Base-by-base conservation (phyloP, 1,284 basidiomycete genomes). In the Flammula alnicola region DNA sequence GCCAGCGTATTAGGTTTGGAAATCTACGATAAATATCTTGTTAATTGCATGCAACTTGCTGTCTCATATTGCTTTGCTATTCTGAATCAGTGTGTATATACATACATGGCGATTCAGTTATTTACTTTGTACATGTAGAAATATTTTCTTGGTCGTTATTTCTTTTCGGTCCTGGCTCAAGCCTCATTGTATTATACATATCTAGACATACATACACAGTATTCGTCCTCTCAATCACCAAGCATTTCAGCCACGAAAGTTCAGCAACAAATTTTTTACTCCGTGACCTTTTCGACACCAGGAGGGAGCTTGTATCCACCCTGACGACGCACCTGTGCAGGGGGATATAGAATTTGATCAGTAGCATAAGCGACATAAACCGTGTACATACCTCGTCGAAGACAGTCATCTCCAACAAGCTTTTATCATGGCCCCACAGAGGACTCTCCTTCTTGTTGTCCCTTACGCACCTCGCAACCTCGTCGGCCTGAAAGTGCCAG, bases 401-500 rank as follows among this genome's bases (percentile, higher is more conserved):
- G 51, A 91, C 81, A 29, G 81, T 73, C 85, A 93, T 93, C 56
- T 87, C 81, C 55, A 93, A 62, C 55, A 88, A 61, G 63, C 86
- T 92, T 73, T 91, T 91, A 32, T 83, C 80, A 55, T 86, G 85
- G 1, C 81, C 78, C 88, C 91, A 93, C 19, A 81, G 60, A 4
- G 75, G 75, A 59, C 88, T 91, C 69, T 93, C 82, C n/a, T 72
- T 70, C 71, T 88, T 89, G 5, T 88, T 88, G 49, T 87, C 88
- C 39, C 84, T 70, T 16, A 95, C 72, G 61, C 88, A 91, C 41
- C 90, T 70, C 11, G 91, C 93, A 12, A 93, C 91, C 55, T 94
- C 93, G 57, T 93, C 91, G 6, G 90, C 89, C 66, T 91, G 78
- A 64, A 81, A 91, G 67, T 89, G 79, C 83, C 78, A 86, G 9